Percentiles rank a stretch among this genome's conserved stretches.
phyloP scores from a whole-genome alignment of 495 filamentous ascomycete genomes.

The Aspergillus steynii region DNA sequence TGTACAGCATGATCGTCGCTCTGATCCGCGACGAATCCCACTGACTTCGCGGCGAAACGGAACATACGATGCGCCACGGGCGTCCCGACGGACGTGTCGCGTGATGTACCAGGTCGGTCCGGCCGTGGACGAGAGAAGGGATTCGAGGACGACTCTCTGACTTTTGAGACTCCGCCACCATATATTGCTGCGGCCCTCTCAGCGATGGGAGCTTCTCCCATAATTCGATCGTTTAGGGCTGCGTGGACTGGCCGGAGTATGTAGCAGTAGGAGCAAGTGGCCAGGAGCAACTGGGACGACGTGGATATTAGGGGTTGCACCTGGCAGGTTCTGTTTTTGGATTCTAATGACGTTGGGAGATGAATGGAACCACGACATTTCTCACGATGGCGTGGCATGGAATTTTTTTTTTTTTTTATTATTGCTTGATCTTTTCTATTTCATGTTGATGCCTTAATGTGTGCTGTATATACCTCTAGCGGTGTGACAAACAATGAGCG shows the following conservation, averaged over 20 bases:
- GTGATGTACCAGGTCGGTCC: constrained; percentile 8
- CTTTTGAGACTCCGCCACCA: background rate
- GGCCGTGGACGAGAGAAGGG: constrained; percentile 1
- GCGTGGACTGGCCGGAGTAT: constrained; percentile 6
- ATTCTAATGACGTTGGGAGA: background rate
- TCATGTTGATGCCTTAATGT: constrained; percentile 39
- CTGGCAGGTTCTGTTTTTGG: background rate
- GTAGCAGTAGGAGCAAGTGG: constrained; percentile 3
- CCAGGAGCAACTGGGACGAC: background rate
- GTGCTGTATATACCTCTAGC: constrained; percentile 49
- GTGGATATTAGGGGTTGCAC: background rate
- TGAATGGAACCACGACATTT: background rate
- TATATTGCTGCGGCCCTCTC: background rate
- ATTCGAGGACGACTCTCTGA: background rate
- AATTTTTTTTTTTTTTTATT: constrained; percentile 6
- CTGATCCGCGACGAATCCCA: constrained; percentile 93
- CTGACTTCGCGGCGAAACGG: constrained; percentile 53
- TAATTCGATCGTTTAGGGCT: background rate
- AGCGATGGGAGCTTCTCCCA: background rate
- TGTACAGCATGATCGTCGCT: constrained; percentile 99
- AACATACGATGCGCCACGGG: constrained; percentile 45
- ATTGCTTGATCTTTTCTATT: constrained; percentile 23
- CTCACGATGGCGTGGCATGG: background rate
- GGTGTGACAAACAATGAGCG: constrained; percentile 45
- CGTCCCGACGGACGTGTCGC: constrained; percentile 18